These are phyloP conservation scores for Chlamydomonas sphaeroides DNA, from an alignment of 139 green algal species.

Conservation along the genomic window DNA sequence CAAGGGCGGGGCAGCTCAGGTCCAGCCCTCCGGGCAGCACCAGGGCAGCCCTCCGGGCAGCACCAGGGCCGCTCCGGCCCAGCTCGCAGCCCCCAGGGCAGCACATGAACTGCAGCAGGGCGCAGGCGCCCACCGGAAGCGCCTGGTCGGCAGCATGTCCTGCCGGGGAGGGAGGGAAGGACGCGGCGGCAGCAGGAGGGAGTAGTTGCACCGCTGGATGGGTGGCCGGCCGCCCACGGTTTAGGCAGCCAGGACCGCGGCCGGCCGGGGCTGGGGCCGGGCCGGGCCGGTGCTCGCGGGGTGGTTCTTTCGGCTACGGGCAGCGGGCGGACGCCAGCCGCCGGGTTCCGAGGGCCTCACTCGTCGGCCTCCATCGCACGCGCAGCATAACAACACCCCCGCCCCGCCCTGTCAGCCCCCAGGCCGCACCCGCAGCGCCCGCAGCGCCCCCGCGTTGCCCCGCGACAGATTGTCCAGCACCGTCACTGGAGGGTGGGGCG, in stretches of 20 bases:
- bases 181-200: too few relatives aligned
- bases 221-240: too few relatives aligned
- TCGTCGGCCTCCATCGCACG: background rate
- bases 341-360: background rate
- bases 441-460: conserved; percentile 74
- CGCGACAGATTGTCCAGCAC: conserved; percentile 77
- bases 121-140: conserved; percentile 2
- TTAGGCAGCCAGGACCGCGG: too few relatives aligned
- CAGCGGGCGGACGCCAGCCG: too few relatives aligned
- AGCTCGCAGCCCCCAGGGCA: too few relatives aligned
- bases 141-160: background rate
- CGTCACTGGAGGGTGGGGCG: too few relatives aligned
- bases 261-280: too few relatives aligned
- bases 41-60: background rate
- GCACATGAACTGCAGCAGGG: too few relatives aligned
- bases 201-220: too few relatives aligned
- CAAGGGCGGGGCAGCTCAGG: background rate
- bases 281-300: too few relatives aligned
- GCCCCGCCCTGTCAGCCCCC: background rate
- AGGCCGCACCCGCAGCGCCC: conserved; percentile 40
- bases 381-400: background rate
- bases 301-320: too few relatives aligned
- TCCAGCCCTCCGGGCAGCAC: background rate
- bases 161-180: background rate
- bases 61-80: background rate